These are phyloP conservation scores for baker's yeast (Saccharomyces cerevisiae) DNA, from an alignment of 805 yeast genomes.

Conservation along the genomic window DNA sequence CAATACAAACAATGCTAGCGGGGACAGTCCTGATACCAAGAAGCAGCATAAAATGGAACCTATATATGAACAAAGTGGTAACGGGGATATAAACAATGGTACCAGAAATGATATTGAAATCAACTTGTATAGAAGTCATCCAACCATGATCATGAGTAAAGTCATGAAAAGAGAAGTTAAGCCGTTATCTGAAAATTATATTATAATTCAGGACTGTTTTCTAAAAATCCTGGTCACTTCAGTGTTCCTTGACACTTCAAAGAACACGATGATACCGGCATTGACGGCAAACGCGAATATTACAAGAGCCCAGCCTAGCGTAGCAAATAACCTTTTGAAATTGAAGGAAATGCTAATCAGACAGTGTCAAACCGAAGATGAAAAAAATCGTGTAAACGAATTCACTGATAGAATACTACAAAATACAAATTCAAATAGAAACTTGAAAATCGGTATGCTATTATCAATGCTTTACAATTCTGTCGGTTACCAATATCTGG, in stretches of 20 bases:
- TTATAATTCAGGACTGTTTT: conserved; percentile 25
- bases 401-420: conserved; percentile 25
- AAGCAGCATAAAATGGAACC: neutral
- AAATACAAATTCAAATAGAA: conserved; percentile 15
- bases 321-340: conserved; percentile 15
- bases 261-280: conserved; percentile 26
- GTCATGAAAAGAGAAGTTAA: conserved; percentile 28
- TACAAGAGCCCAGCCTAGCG: conserved; percentile 22
- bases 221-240: conserved; percentile 25
- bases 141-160: conserved; percentile 25
- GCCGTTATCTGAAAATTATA: conserved; percentile 28
- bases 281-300: conserved; percentile 21
- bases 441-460: conserved; percentile 17
- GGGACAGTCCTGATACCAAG: neutral
- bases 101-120: conserved; percentile 13
- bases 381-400: conserved; percentile 18
- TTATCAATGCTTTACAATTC: conserved; percentile 17
- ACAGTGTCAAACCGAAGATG: conserved; percentile 18
- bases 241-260: conserved; percentile 21
- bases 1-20: neutral
- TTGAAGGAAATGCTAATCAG: conserved; percentile 20
- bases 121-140: conserved; percentile 22
- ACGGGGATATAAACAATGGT: neutral
- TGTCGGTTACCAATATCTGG: conserved; percentile 20
- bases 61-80: neutral